Conservation (phyloP, 179 eudicot genomes). For the Camellia oleifera region DNA sequence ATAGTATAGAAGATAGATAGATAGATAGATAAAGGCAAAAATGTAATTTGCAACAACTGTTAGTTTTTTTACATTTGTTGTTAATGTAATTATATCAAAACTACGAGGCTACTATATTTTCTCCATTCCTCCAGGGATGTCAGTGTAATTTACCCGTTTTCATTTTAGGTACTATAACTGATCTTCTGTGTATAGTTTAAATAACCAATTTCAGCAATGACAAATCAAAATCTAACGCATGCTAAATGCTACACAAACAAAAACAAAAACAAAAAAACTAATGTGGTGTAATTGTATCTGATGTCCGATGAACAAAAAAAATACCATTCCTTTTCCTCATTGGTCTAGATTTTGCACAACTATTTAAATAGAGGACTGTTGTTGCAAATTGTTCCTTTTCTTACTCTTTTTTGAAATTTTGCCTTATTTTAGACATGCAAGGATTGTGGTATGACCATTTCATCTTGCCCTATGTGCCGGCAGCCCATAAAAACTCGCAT, state of each 20-base stretch:
- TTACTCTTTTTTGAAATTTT: background rate
- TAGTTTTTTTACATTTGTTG: too few species aligned
- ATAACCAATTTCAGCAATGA: background rate
- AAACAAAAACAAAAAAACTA: background rate
- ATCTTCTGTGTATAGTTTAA: background rate
- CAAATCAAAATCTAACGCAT: background rate
- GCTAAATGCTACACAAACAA: background rate
- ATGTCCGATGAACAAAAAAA: background rate
- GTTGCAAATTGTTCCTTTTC: background rate
- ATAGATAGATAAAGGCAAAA: too few species aligned
- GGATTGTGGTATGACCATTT: slow-evolving; percentile 59
- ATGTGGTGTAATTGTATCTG: background rate
- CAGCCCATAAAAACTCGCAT: slow-evolving; percentile 57
- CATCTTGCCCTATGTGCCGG: slow-evolving; percentile 69
- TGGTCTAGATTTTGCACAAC: background rate
- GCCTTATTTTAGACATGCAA: slow-evolving; percentile 49
- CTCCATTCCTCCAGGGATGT: too few species aligned
- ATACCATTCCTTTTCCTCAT: too few species aligned
- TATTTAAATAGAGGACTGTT: background rate
- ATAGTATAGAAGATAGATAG: too few species aligned
- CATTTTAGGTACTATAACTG: background rate
- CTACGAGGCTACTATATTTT: too few species aligned
- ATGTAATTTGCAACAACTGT: too few species aligned
- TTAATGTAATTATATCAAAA: too few species aligned
- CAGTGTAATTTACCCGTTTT: background rate